phyloP scores from a whole-genome alignment of 1,284 basidiomycete genomes.

The Lentinus polychrous region DNA sequence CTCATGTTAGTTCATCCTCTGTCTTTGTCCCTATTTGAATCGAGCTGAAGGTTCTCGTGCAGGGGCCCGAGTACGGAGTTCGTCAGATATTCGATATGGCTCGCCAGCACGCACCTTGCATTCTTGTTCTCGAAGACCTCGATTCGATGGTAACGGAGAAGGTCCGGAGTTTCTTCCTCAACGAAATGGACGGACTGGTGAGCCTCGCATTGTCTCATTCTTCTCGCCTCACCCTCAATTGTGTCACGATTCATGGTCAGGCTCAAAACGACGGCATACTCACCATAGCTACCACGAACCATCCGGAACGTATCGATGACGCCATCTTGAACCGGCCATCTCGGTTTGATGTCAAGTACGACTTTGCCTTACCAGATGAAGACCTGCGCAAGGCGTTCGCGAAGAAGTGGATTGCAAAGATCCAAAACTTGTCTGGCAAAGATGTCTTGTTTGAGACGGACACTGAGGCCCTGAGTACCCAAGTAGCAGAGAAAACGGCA shows the following conservation, averaged over 20 bases:
- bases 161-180: constrained; percentile 39
- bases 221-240: neutral
- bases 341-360: constrained; percentile 42
- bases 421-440: constrained; percentile 3
- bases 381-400: constrained; percentile 19
- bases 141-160: constrained; percentile 33
- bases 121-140: constrained; percentile 40
- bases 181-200: constrained; percentile 36
- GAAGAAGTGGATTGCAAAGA: constrained; percentile 21
- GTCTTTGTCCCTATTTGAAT: neutral
- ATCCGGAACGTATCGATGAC: constrained; percentile 40
- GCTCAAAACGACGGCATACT: constrained; percentile 18
- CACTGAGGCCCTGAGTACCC: constrained; percentile 12
- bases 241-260: neutral
- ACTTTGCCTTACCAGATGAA: constrained; percentile 23
- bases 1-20: constrained; percentile 9
- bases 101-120: constrained; percentile 31
- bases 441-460: constrained; percentile 11
- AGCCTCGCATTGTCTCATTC: constrained; percentile 4
- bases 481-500: constrained; percentile 21
- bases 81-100: constrained; percentile 27
- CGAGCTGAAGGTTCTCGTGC: neutral
- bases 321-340: constrained; percentile 39
- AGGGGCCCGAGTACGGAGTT: constrained; percentile 26
- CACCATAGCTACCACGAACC: constrained; percentile 42